Evolutionary conservation across 148 eudicot species (phyloP), one percentile per base, ranked within the genome.

Genomic region (Amaranthus hypochondriacus): DNA sequence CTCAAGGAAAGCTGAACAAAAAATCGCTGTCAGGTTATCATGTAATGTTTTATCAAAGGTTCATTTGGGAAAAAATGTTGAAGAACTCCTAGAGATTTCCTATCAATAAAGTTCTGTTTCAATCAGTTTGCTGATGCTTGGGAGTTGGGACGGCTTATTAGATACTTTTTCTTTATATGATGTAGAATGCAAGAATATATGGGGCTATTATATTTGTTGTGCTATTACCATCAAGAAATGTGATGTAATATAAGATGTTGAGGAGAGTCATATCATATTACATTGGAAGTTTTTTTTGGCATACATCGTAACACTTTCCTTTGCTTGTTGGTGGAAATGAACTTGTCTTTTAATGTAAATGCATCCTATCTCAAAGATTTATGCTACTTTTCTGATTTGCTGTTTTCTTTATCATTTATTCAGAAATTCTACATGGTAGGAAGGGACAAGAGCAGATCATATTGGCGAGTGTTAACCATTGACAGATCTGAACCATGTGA

Each of bases 401-500:
- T 64, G 14, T 51, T 21, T 11, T 62, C 59, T 55, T 6, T 74
- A 9, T 55, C 66, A 56, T 73, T 56, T 53, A 0, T 82, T 81
- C 89, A 95, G 98, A 87, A 85, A 54, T 95, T 87, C 74, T 92
- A 95, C 71, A 87, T 95, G 90, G 77, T 92, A 56, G 98, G 98
- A 80, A 86, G 97, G 81, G 89, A 95, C 83, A 87, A 92, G 85
- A 87, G 86, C 79, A 87, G 93, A 82, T 85, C 85, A 21, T 84
- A 77, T 76, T 95, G 97, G 96, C 89, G 93, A 81, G 90, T 90
- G 53, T 85, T 95, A 70, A 90, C 83, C 77, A 92, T 95, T 73
- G 96, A 92, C 78, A 77, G 97, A 81, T 84, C 80, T 60, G 97
- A 95, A 70, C 87, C 96, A 72, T 85, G 60, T 72, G 97, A 90